Evolutionary conservation across 1,139 yeast species (phyloP).

Genomic region (Pichia sp.): DNA sequence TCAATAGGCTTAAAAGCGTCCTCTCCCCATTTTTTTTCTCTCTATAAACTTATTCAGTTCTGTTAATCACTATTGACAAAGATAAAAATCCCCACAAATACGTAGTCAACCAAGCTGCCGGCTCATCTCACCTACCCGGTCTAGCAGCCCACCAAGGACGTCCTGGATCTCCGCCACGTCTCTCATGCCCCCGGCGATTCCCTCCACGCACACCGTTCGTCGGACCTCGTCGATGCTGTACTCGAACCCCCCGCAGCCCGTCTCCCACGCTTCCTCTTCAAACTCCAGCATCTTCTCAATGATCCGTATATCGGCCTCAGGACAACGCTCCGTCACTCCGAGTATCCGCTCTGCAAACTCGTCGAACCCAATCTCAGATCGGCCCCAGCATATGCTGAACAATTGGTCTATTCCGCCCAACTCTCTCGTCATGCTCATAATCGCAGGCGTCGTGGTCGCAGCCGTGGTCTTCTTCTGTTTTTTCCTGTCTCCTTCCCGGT

Average conservation of each 20-base stretch:
- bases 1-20: background rate
- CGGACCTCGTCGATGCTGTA: background rate
- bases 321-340: background rate
- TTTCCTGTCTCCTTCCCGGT: background rate
- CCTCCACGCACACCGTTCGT: background rate
- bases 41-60: background rate
- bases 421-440: background rate
- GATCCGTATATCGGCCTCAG: background rate
- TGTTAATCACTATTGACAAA: background rate
- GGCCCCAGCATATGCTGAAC: slow-evolving; percentile 3
- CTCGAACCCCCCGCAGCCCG: background rate
- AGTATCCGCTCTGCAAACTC: background rate
- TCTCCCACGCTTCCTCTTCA: background rate
- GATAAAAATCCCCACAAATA: background rate
- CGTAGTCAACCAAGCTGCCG: background rate
- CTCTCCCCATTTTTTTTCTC: background rate
- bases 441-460: background rate
- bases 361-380: slow-evolving; percentile 1
- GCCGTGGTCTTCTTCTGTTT: background rate
- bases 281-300: background rate
- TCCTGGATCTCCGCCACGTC: background rate
- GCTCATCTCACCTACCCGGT: background rate
- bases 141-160: background rate
- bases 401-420: background rate
- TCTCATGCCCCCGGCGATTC: background rate